Evolutionary conservation across 164 flowering plant genomes (phyloP).

Genomic region (Taxillus chinensis): DNA sequence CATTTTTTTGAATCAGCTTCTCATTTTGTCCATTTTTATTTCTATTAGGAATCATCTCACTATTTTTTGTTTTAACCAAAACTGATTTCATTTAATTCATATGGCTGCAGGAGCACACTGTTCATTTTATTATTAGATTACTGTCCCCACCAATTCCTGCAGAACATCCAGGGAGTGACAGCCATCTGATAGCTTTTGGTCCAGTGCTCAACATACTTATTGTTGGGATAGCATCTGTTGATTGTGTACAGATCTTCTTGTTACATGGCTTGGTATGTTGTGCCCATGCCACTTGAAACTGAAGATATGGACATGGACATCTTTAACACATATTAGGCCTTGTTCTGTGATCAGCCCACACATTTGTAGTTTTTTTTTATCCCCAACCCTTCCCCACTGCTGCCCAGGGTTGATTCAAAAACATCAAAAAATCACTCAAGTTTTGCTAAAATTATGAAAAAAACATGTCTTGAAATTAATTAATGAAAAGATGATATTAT

Average conservation of each 20-base stretch:
- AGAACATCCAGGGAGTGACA: slow-evolving; percentile 51
- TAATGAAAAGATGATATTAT: no score
- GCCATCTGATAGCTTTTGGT: slow-evolving; percentile 71
- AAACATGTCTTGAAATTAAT: no score
- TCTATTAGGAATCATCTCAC: not conserved
- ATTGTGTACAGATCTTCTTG: slow-evolving; percentile 77
- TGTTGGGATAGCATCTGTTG: slow-evolving; percentile 74
- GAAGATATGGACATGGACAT: no score
- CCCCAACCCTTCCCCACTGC: no score
- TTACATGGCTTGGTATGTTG: slow-evolving; percentile 86
- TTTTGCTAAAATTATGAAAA: no score
- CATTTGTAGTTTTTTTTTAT: no score
- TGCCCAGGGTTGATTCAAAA: no score
- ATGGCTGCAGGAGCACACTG: slow-evolving; percentile 77
- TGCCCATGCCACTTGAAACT: slow-evolving; percentile 2
- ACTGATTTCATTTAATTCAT: slow-evolving; percentile 1
- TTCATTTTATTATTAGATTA: slow-evolving; percentile 55
- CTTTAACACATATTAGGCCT: no score
- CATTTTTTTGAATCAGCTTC: not conserved
- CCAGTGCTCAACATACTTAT: slow-evolving; percentile 72
- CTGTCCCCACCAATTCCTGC: slow-evolving; percentile 73
- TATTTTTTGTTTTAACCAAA: not conserved
- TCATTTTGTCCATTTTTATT: not conserved
- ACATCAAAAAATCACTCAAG: no score
- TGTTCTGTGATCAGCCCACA: no score